Percentiles rank a stretch among this genome's conserved stretches.
phyloP scores from a whole-genome alignment of 2,329 filamentous ascomycete species.

The Cytospora paraplurivora region DNA sequence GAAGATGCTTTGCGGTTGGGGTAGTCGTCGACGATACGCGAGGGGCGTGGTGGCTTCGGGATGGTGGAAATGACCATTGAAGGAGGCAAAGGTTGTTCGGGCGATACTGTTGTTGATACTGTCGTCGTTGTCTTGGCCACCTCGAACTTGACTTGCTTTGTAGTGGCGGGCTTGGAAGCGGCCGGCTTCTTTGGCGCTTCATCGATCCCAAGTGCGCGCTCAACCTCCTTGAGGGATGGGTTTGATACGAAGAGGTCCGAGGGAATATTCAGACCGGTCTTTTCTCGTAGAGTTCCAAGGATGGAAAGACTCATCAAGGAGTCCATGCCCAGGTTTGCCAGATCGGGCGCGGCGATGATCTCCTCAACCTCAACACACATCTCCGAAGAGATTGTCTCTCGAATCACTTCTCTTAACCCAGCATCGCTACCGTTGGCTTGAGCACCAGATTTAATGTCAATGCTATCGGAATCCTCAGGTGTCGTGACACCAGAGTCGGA shows the following conservation, averaged over 20 bases:
- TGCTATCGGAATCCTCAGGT: constrained; percentile 53
- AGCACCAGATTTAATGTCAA: constrained; percentile 47
- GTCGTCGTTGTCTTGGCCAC: constrained; percentile 12
- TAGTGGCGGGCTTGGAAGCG: constrained; percentile 31
- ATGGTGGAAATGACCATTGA: constrained; percentile 45
- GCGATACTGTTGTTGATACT: constrained; percentile 11
- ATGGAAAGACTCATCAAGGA: constrained; percentile 61
- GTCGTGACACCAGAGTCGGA: constrained; percentile 56
- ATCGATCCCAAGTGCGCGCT: constrained; percentile 61
- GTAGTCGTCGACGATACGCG: constrained; percentile 45
- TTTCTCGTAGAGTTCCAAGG: constrained; percentile 56
- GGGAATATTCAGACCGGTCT: constrained; percentile 56
- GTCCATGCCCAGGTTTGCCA: constrained; percentile 61
- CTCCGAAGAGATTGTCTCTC: constrained; percentile 69
- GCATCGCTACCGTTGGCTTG: constrained; percentile 37
- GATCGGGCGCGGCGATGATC: constrained; percentile 54
- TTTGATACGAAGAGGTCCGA: constrained; percentile 64
- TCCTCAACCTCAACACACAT: constrained; percentile 72
- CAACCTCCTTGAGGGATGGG: constrained; percentile 65
- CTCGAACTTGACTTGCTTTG: constrained; percentile 37
- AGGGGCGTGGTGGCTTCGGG: constrained; percentile 44
- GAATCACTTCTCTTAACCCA: constrained; percentile 55
- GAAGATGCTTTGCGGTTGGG: constrained; percentile 54
- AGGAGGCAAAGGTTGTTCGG: constrained; percentile 34
- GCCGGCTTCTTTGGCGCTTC: constrained; percentile 43